Evolutionary conservation across 768 basidiomycete genomes (phyloP), one percentile per base, ranked within the genome.

Genomic region (Fomitopsis serialis): DNA sequence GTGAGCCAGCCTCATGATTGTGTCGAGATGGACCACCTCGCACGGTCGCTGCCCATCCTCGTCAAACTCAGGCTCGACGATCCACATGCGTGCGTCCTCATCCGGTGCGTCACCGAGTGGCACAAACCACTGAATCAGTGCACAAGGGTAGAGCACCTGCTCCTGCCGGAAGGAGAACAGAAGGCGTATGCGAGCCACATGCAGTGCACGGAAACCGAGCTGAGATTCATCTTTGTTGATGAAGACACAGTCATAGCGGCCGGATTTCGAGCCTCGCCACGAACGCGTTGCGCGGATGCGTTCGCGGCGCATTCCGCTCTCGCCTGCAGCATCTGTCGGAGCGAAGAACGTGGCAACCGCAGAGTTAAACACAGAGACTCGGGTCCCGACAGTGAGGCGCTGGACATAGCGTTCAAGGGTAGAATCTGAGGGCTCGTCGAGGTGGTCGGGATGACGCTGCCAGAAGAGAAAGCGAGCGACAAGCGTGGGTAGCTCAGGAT

Each of bases 381-480:
- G 24, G 49, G 43, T 27, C 40, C 50, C 4, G n/a, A n/a, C n/a
- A n/a, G n/a, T n/a, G n/a, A n/a, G n/a, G n/a, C n/a, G n/a, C n/a
- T n/a, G n/a, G n/a, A 21, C 2, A 21, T 34, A 27, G 12, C 19
- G 3, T 47, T 23, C n/a, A 34, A 37, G 4, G 55, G 42, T 1
- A 72, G 59, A 49, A 73, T 70, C n/a, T n/a, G n/a, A 22, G 62
- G 53, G 32, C 73, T 66, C 9, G 71, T 62, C 1, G 73, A 50
- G 0, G 35, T 53, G 0, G 59, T n/a, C 8, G 25, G 13, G 1
- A 36, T n/a, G n/a, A n/a, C 21, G 21, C 19, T 36, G 19, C 48
- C n/a, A 37, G 23, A n/a, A n/a, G 10, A 40, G 48, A 24, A 50
- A 50, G 19, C 4, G 11, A 6, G 34, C 17, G 32, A 50, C 25